Conservation (phyloP, 2,329 filamentous ascomycete genomes). For the Diaporthe longicolla region DNA sequence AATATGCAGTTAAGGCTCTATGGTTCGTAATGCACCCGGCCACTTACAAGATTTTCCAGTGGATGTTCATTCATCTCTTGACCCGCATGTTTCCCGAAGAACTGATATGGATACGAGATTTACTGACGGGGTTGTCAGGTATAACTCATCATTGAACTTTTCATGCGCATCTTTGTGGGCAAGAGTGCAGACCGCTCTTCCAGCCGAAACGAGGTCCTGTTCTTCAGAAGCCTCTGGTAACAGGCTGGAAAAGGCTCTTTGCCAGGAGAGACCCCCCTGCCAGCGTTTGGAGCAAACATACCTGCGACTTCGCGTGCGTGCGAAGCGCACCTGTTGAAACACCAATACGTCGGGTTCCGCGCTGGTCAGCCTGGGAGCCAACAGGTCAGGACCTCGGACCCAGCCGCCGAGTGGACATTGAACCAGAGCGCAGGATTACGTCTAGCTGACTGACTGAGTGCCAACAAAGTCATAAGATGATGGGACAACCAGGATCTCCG, state of each 20-base stretch:
- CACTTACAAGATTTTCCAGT: not conserved
- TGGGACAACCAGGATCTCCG: slow-evolving; percentile 11
- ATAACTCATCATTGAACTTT: not conserved
- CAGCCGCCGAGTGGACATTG: not conserved
- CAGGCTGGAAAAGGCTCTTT: not conserved
- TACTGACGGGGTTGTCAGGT: not conserved
- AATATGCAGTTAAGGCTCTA: not conserved
- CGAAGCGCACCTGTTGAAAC: not conserved
- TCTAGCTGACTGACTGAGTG: not conserved
- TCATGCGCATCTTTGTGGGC: not conserved
- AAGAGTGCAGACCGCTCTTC: slow-evolving; percentile 16
- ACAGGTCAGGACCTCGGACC: not conserved
- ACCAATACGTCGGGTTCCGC: not conserved
- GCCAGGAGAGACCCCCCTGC: not conserved
- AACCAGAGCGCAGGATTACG: not conserved
- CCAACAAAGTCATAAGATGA: slow-evolving; percentile 15
- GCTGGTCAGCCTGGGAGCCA: not conserved
- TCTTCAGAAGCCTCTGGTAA: not conserved
- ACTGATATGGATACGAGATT: not conserved
- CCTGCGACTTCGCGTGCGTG: not conserved
- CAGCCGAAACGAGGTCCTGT: not conserved
- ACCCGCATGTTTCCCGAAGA: not conserved
- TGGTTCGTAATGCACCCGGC: not conserved
- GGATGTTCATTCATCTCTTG: not conserved
- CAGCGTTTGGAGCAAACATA: not conserved